Evolutionary conservation across 1,284 basidiomycete species (phyloP), one percentile per base, ranked within the genome.

Genomic region (Fistulina hepatica): DNA sequence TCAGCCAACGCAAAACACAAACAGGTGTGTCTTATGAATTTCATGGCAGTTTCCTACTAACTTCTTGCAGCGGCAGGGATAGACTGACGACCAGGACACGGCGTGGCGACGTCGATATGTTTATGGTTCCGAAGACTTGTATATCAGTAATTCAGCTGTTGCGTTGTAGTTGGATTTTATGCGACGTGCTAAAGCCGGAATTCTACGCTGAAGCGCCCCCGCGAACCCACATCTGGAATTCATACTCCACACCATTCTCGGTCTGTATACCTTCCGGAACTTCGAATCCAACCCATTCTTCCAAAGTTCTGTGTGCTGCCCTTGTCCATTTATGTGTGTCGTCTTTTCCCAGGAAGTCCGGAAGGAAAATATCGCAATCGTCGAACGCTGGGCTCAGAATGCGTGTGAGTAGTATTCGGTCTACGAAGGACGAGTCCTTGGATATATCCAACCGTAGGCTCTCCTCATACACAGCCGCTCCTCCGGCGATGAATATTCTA

Each of bases 1-100:
- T 79, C 79, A 15, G 90, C 88, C 57, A 90, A 97, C 55, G 86
- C 93, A 4, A 97, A 95, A 61, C 94, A 97, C 61, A 97, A 97
- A 61, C 94, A 97, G 81, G 94, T 93, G 48, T 44, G 77, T 63
- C n/a, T 19, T 3, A 13, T 25, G 3, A 31, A 35, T 31, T 23
- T 42, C 21, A 36, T 33, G 24, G 21, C 19, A 36, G 17, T 40
- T 25, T 36, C 19, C 25, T 31, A 6, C 37, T 45, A 34, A 36
- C 33, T 37, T n/a, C 45, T 4, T 44, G 26, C 56, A 82, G 80
- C 70, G 80, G 31, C 79, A 82, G 58, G 80, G 78, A 45, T 65
- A 52, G 52, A 24, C 5, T 30, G 21, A 15, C 9, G 20, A 16
- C 5, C 13, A 36, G 24, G 25, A 12, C 17, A 3, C 27, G 9